Conservation (phyloP, 2,329 filamentous ascomycete genomes). For the Moelleriella libera region DNA sequence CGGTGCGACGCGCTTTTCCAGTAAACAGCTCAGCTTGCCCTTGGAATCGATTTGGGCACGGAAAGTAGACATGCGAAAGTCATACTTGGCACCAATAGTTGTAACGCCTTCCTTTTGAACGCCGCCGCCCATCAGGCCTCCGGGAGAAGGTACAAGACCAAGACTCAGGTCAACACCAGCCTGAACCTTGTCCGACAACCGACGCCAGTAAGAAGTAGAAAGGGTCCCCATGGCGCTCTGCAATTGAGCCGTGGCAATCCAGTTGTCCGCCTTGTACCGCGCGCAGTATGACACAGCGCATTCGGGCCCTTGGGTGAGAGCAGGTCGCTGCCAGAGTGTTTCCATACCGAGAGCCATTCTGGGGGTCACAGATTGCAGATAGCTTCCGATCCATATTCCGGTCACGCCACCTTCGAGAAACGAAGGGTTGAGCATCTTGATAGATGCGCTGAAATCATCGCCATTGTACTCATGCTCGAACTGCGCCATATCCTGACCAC, state of each 20-base stretch:
- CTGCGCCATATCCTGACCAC: slow-evolving; percentile 75
- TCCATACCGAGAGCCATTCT: slow-evolving; percentile 80
- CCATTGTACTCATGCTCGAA: slow-evolving; percentile 94
- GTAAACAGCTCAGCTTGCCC: slow-evolving; percentile 80
- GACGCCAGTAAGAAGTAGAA: slow-evolving; percentile 88
- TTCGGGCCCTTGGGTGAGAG: slow-evolving; percentile 76
- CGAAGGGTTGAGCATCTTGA: slow-evolving; percentile 96
- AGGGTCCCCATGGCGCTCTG: slow-evolving; percentile 71
- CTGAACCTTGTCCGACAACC: slow-evolving; percentile 86
- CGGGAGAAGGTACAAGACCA: slow-evolving; percentile 54
- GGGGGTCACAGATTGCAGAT: slow-evolving; percentile 85
- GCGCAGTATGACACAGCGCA: slow-evolving; percentile 80
- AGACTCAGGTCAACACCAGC: slow-evolving; percentile 91
- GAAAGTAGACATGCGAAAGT: slow-evolving; percentile 92
- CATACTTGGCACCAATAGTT: slow-evolving; percentile 91
- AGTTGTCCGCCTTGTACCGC: slow-evolving; percentile 82
- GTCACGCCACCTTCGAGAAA: slow-evolving; percentile 82
- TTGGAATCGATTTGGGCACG: slow-evolving; percentile 90
- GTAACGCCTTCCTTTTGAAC: slow-evolving; percentile 77
- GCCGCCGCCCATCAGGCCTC: slow-evolving; percentile 61
- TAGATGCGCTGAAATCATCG: slow-evolving; percentile 77
- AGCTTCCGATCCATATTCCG: slow-evolving; percentile 90
- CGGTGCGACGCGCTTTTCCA: slow-evolving; percentile 92
- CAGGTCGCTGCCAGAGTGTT: slow-evolving; percentile 82
- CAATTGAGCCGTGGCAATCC: slow-evolving; percentile 84